These are phyloP conservation scores for Coccomyxa sp. DNA, from an alignment of 139 green algal genomes.

Conservation along the genomic window DNA sequence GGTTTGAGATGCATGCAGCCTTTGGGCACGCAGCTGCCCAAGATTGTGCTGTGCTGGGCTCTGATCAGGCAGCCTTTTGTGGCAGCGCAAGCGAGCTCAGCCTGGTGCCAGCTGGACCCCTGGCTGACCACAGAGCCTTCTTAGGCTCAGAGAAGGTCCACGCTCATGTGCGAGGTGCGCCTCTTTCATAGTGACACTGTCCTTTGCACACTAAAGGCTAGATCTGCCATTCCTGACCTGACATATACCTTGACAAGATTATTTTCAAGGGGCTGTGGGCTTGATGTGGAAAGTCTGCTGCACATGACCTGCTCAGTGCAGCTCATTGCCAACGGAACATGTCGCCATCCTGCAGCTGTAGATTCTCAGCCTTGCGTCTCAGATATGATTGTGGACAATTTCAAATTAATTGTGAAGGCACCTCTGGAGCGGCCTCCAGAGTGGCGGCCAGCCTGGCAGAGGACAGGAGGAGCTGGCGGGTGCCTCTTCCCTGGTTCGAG, in stretches of 20 bases:
- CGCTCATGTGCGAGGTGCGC: constrained; percentile 10
- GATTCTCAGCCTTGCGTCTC: too few relatives aligned
- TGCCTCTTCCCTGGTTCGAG: constrained; percentile 6
- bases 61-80: not conserved
- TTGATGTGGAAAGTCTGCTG: too few relatives aligned
- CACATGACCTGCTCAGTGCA: too few relatives aligned
- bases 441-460: not conserved
- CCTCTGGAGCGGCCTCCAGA: not conserved
- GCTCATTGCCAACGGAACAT: too few relatives aligned
- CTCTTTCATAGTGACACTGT: too few relatives aligned
- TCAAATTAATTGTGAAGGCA: constrained; percentile 11
- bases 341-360: too few relatives aligned
- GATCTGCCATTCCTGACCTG: too few relatives aligned
- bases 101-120: not conserved
- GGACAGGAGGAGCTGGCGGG: not conserved
- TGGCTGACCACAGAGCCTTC: not conserved
- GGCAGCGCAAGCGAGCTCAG: not conserved
- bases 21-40: constrained; percentile 1
- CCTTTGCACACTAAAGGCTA: too few relatives aligned
- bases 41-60: not conserved
- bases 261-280: too few relatives aligned
- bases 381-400: too few relatives aligned
- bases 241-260: too few relatives aligned
- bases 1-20: constrained; percentile 13
- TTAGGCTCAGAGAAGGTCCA: constrained; percentile 9